Conservation (phyloP, 2,329 filamentous ascomycete genomes). For the Albophoma yamanashiensis region DNA sequence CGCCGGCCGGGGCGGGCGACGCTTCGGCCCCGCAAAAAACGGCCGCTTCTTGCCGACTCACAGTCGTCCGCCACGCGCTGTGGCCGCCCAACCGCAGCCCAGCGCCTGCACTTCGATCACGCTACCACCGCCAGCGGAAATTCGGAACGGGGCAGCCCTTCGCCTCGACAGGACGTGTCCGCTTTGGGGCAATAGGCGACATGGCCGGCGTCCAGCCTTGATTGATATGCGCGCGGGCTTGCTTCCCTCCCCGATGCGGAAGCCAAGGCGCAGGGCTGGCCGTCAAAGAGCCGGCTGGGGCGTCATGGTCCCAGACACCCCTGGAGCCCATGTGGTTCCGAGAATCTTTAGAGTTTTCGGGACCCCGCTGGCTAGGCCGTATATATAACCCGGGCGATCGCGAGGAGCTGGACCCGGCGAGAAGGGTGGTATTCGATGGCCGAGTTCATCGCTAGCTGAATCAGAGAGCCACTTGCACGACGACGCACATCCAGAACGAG, state of each 20-base stretch:
- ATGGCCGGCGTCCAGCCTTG: background rate
- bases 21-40: background rate
- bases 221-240: background rate
- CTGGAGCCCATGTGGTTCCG: background rate
- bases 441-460: background rate
- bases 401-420: background rate
- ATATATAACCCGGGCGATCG: background rate
- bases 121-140: background rate
- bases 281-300: background rate
- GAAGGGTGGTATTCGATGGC: background rate
- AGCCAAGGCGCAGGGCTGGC: background rate
- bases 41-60: background rate
- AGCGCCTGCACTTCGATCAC: background rate
- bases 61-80: background rate
- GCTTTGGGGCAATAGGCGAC: background rate
- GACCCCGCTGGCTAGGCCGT: background rate
- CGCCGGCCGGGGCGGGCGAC: background rate
- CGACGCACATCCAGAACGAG: background rate
- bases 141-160: background rate
- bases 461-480: background rate
- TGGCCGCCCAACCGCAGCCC: background rate
- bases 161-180: background rate
- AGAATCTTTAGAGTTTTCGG: background rate
- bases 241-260: background rate
- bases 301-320: background rate